phyloP scores from a whole-genome alignment of 208 protist species.

The Leishmania major region DNA sequence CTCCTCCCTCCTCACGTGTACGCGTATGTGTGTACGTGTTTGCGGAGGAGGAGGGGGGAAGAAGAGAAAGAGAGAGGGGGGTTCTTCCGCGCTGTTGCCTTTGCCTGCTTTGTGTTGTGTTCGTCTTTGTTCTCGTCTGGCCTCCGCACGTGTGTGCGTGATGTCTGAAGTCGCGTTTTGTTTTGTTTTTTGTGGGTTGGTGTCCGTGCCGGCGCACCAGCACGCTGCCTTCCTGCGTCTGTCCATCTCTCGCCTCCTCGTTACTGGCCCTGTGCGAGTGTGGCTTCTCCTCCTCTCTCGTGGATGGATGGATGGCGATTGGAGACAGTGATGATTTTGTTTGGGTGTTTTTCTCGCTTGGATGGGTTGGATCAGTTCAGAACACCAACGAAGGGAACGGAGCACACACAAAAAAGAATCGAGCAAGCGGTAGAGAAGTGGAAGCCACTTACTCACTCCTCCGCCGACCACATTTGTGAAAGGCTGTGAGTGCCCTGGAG shows the following conservation, averaged over 20 bases:
- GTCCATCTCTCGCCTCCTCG: no score
- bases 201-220: no score
- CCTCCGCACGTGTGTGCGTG: neutral
- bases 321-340: neutral
- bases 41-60: no score
- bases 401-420: neutral
- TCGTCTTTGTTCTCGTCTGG: neutral
- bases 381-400: neutral
- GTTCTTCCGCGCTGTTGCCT: no score
- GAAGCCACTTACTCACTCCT: neutral
- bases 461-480: neutral
- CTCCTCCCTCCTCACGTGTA: neutral
- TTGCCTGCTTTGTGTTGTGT: no score
- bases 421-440: neutral
- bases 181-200: neutral
- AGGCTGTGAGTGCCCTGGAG: neutral
- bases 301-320: no score
- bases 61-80: no score
- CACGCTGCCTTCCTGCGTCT: no score
- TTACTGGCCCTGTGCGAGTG: no score
- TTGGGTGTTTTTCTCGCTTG: neutral
- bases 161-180: neutral
- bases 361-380: neutral
- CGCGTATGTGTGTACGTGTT: no score
- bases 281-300: neutral